Base-by-base conservation (phyloP, 129 eudicot genomes). In the Oenanthe sinensis region DNA sequence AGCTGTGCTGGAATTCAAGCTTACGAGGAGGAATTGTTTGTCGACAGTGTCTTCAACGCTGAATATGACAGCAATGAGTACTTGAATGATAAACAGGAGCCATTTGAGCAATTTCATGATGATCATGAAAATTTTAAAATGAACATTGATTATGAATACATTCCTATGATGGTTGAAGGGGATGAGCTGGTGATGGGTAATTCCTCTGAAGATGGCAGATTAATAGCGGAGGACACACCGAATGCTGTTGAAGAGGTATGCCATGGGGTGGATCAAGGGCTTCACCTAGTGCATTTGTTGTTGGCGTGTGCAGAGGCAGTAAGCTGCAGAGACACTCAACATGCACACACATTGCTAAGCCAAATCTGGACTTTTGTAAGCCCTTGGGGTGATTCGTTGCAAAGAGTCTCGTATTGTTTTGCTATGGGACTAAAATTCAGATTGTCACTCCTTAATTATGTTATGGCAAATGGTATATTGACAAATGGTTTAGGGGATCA, bases 301-400 rank as follows among this genome's bases (percentile, higher is more conserved):
- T 55, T 91, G 28, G 96, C 91, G 17, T 91, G 96, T 60, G 96
- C 96, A 6, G 96, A 91, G 86, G 96, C 96, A 3, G 91, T 88
- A 70, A 93, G 89, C 39, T 91, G 96, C 74, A 81, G 93, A 80
- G 93, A 91, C 76, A 84, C 89, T 11, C 86, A 78, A 20, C 90
- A 88, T 16, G 92, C 96, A 45, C 68, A 83, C 5, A 78, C 93
- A 14, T 73, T 88, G 52, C 86, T 91, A n/a, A 63, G 81, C 55
- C 85, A 88, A 75, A 87, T 91, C 10, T 87, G 89, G 93, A 58
- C 84, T 20, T 82, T 77, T 5, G 86, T 85, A 4, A 87, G 81
- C 77, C 96, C 87, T 1, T 80, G 88, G 71, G 96, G 96, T 0
- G 93, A 91, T 79, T 88, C 96, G 0, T 75, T 88, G 58, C 96